phyloP scores from a whole-genome alignment of 2,329 filamentous ascomycete genomes.

The Immersiporthe knoxdaviesiana region DNA sequence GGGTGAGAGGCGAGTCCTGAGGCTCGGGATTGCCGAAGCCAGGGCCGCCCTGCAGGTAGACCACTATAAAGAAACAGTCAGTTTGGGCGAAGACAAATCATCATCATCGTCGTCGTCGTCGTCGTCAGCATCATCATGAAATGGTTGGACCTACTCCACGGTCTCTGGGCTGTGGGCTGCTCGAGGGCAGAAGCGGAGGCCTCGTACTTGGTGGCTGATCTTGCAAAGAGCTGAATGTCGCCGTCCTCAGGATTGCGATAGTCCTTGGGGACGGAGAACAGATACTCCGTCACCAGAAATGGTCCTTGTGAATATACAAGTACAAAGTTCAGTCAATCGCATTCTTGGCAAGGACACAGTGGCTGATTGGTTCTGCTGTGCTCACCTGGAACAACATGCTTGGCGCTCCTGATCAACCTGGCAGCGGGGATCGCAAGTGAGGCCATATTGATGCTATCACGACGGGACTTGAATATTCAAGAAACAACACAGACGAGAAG shows the following conservation, averaged over 20 bases:
- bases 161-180: slow-evolving; percentile 32
- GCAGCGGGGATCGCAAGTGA: slow-evolving; percentile 22
- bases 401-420: slow-evolving; percentile 19
- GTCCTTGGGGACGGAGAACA: slow-evolving; percentile 85
- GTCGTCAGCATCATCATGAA: background rate
- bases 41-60: slow-evolving; percentile 86
- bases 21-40: slow-evolving; percentile 77
- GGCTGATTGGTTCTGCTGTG: background rate
- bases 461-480: too few relatives aligned
- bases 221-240: slow-evolving; percentile 76
- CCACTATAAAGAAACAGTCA: slow-evolving; percentile 40
- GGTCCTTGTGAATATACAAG: slow-evolving; percentile 58
- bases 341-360: background rate
- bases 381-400: slow-evolving; percentile 26
- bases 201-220: slow-evolving; percentile 70
- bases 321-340: background rate
- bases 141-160: slow-evolving; percentile 13
- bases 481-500: background rate
- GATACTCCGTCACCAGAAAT: slow-evolving; percentile 76
- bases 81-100: background rate
- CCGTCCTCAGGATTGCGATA: slow-evolving; percentile 65
- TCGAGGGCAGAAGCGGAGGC: slow-evolving; percentile 57
- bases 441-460: slow-evolving; percentile 9
- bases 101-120: too few relatives aligned
- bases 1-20: slow-evolving; percentile 73